Base-by-base conservation (phyloP, 805 yeast genomes). In the Saccharomycopsis sp. region DNA sequence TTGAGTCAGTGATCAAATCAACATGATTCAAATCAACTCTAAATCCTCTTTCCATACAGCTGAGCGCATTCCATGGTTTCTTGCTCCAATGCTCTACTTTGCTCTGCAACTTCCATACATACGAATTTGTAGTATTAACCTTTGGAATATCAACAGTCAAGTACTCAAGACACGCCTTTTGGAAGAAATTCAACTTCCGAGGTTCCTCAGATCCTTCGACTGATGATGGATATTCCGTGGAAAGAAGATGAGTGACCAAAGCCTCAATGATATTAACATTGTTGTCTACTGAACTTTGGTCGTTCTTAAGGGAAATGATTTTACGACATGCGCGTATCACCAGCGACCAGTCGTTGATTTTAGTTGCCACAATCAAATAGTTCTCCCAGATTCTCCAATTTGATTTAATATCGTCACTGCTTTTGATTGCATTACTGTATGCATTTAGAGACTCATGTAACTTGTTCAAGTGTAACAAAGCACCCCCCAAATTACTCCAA, bases 331-430 rank as follows among this genome's bases (percentile, higher is more conserved):
- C 97, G 41, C 81, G 72, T 19, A 92, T 75, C 2, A 88, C 97
- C 59, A 90, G 96, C 62, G 81, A 84, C 97, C 98, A 94, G 66
- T 89, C 88, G n/a, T 81, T 77, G 51, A 92, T 73, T 67, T 85
- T 88, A 25, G 85, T 84, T 0, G 97, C 96, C 22, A 93, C 93
- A 29, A 84, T 75, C 67, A 89, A 74, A 66, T 84, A 90, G 69
- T 94, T 94, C 66, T 90, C 94, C 87, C 93, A 92, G 38, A 94
- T 83, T 65, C 88, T 82, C 97, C 97, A 89, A 54, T 92, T 88
- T 56, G 81, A 81, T 64, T 82, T 84, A 12, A 78, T 76, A 24
- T 84, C 82, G 53, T 84, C 85, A 42, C 90, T 86, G 35, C 78
- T 78, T 47, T 86, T 75, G 19, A 89, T 78, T 0, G 98, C 97